Conservation (phyloP, 2,329 filamentous ascomycete species). For the Phaeoacremonium minimum region DNA sequence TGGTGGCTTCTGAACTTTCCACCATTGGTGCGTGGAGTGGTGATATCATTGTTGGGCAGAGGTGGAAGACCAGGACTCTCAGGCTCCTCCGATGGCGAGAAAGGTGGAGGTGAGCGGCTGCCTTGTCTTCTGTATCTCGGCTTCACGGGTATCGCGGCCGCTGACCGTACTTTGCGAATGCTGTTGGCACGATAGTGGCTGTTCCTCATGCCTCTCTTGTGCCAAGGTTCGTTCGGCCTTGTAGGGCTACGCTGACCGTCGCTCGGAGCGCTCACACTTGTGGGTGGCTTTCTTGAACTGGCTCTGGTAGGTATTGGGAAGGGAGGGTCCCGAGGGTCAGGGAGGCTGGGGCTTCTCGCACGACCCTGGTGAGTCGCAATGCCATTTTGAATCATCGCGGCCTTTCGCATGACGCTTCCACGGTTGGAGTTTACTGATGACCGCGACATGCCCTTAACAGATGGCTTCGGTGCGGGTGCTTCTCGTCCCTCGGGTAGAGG, state of each 20-base stretch:
- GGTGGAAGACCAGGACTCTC: conserved; percentile 71
- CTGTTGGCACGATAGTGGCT: conserved; percentile 53
- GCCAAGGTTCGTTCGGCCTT: conserved; percentile 49
- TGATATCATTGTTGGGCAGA: conserved; percentile 68
- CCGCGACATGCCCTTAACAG: conserved; percentile 12
- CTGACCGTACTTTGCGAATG: conserved; percentile 82
- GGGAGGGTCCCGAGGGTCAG: conserved; percentile 63
- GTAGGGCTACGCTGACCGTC: conserved; percentile 79
- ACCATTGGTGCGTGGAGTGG: conserved; percentile 46
- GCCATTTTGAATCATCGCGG: conserved; percentile 76
- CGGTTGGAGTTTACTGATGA: conserved; percentile 32
- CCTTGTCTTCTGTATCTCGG: conserved; percentile 43
- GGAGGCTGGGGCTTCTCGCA: conserved; percentile 61
- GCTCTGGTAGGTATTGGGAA: conserved; percentile 89
- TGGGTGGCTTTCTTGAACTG: conserved; percentile 73
- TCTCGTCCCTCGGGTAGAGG: conserved; percentile 25
- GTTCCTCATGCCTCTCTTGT: conserved; percentile 44
- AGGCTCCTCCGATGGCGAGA: conserved; percentile 62
- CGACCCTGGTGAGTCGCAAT: conserved; percentile 64
- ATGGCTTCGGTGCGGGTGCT: conserved; percentile 4
- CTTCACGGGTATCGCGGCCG: conserved; percentile 62
- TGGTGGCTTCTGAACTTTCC: conserved; percentile 27
- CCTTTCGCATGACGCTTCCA: conserved; percentile 66
- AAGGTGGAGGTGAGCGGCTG: conserved; percentile 60
- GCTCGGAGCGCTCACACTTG: conserved; percentile 59